Evolutionary conservation across 495 filamentous ascomycete genomes (phyloP), one percentile per base, ranked within the genome.

Genomic region (Penicillium psychrofluorescens): DNA sequence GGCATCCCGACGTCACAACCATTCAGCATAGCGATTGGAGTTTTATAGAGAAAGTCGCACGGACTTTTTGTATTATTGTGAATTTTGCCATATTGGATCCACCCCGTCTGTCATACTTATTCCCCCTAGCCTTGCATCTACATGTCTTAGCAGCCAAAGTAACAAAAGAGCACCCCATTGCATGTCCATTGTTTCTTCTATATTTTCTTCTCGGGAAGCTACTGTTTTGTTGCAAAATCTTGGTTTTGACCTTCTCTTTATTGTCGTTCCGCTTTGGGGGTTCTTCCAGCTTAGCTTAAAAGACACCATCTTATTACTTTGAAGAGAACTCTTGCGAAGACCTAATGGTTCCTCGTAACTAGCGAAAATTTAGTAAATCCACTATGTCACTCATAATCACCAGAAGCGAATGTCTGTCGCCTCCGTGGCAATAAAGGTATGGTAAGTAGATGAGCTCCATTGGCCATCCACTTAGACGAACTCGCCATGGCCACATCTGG

Each of bases 1-100:
- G 40, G 83, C 81, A 31, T 72, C 74, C 46, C 67, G 64, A 53
- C 71, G 80, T 46, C 50, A 62, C 51, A 54, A 56, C 36, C 31
- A 35, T 59, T 55, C 53, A 59, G 67, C 67, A 71, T 71, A 71
- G 67, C 67, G 65, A 63, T 49, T 22, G 67, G 67, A 59, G 67
- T 70, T 65, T 58, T 40, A 28, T 27, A 14, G n/a, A 34, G 32
- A 34, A 33, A 22, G 22, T 22, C 22, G 40, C n/a, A 29, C 36
- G 22, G 37, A 41, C 36, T 54, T 16, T 40, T 43, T 53, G 47
- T 38, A 10, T 51, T 39, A 50, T 38, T 41, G 28, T 44, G 15
- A 36, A 49, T 44, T 44, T 29, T 54, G 22, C 22, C 6, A 22
- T 22, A 22, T 22, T 22, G 22, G 22, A 22, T 22, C 4, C 22